Conservation (phyloP, 495 filamentous ascomycete species). For the Lophium mytilinum region DNA sequence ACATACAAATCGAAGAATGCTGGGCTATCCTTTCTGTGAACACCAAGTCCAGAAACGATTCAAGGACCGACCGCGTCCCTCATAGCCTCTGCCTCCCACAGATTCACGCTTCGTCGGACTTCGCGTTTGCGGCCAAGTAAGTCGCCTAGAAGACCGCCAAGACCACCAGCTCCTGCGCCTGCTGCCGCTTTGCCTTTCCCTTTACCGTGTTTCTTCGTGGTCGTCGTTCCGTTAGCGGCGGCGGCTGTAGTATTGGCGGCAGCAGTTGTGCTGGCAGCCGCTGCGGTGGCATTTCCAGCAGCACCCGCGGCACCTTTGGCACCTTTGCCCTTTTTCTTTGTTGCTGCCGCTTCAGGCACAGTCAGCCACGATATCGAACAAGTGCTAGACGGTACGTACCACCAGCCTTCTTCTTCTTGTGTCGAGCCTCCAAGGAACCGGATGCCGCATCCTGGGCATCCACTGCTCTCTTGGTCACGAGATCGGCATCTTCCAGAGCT, state of each 20-base stretch:
- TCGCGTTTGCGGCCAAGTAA: neutral
- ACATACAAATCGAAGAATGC: no score
- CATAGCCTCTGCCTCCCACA: neutral
- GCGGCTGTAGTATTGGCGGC: neutral
- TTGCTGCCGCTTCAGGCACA: no score
- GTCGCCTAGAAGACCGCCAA: neutral
- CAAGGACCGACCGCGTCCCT: neutral
- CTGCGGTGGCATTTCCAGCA: conserved; percentile 4
- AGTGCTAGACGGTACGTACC: no score
- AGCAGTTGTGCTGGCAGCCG: neutral
- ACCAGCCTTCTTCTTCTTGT: no score
- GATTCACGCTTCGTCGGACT: neutral
- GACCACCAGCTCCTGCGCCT: neutral
- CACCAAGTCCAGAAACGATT: neutral
- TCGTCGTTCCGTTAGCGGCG: neutral
- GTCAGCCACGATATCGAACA: no score
- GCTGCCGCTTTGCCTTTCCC: neutral
- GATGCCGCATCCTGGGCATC: neutral
- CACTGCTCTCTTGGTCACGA: neutral
- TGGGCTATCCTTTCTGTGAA: no score
- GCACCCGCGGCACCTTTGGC: neutral
- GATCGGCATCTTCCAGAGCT: neutral
- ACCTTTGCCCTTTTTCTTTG: neutral
- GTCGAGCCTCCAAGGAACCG: neutral
- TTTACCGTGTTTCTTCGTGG: neutral